Evolutionary conservation across 2,329 filamentous ascomycete species (phyloP).

Genomic region (Curvularia eragrostidis): DNA sequence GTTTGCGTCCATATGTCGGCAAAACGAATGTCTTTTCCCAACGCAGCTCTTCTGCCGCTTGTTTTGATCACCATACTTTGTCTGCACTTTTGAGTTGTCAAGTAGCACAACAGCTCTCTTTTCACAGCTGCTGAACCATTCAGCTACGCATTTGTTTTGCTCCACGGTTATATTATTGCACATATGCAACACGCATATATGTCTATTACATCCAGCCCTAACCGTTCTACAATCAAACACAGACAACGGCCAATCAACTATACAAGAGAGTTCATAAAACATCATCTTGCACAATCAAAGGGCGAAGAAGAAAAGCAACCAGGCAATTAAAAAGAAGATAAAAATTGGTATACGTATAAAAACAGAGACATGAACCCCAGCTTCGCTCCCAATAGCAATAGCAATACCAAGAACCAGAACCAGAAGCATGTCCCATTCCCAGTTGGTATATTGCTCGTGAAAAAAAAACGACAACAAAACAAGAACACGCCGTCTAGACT

Average conservation of each 20-base stretch:
- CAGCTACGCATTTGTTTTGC: neutral
- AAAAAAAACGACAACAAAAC: neutral
- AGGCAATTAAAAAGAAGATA: neutral
- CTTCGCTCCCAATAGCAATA: neutral
- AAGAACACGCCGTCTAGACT: neutral
- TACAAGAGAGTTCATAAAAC: neutral
- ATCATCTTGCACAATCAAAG: neutral
- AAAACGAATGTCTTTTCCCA: neutral
- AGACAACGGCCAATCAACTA: neutral
- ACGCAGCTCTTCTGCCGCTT: neutral
- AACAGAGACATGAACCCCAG: neutral
- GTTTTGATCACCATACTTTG: neutral
- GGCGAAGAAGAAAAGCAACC: too few species aligned
- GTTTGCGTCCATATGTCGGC: neutral
- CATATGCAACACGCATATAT: too few species aligned
- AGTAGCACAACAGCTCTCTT: neutral
- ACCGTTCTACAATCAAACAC: neutral
- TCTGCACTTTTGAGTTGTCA: neutral
- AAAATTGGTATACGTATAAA: conserved; percentile 1
- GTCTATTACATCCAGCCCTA: neutral
- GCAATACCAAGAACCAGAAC: neutral
- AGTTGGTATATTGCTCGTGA: neutral
- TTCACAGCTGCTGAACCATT: neutral
- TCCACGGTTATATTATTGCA: neutral
- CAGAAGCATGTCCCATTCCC: neutral